Conservation (phyloP, 176 grass and related monocot species). For the Bothriochloa decipiens region DNA sequence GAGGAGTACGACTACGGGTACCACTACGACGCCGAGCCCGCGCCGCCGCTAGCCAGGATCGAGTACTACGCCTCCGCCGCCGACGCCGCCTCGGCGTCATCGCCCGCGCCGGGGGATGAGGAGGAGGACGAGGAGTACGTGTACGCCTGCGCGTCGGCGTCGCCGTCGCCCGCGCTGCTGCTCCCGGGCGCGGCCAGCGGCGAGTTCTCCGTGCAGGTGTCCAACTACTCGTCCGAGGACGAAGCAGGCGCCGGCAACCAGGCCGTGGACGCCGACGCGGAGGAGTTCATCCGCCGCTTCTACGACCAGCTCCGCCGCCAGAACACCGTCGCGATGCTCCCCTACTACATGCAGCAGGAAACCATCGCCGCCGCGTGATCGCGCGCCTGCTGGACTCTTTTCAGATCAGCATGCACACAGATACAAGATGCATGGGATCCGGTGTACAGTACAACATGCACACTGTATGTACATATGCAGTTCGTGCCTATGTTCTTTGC, state of each 20-base stretch:
- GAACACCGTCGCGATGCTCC: slow-evolving; percentile 60
- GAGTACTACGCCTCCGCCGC: slow-evolving; percentile 47
- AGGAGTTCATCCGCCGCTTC: slow-evolving; percentile 90
- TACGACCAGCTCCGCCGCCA: slow-evolving; percentile 88
- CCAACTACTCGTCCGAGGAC: slow-evolving; percentile 63
- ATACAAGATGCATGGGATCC: slow-evolving; percentile 18
- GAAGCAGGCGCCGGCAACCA: not conserved
- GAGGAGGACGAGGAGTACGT: not conserved
- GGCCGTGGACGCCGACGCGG: slow-evolving; percentile 78
- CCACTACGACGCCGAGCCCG: not conserved
- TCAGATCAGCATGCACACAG: no score
- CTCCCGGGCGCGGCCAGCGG: not conserved
- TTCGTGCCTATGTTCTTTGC: not conserved
- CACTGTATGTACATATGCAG: not conserved
- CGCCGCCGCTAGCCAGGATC: slow-evolving; percentile 38
- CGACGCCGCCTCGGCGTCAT: slow-evolving; percentile 22
- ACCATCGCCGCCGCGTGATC: slow-evolving; percentile 16
- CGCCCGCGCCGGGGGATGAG: slow-evolving; percentile 41
- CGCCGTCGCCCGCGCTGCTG: slow-evolving; percentile 27
- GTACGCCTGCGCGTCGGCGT: not conserved
- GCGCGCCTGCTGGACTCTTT: no score
- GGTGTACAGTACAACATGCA: not conserved
- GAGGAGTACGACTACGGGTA: slow-evolving; percentile 4
- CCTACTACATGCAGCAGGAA: slow-evolving; percentile 52
- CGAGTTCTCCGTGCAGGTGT: slow-evolving; percentile 59